These are phyloP conservation scores for Debaryomyces prosopidis DNA, from an alignment of 805 yeast species.

Conservation along the genomic window DNA sequence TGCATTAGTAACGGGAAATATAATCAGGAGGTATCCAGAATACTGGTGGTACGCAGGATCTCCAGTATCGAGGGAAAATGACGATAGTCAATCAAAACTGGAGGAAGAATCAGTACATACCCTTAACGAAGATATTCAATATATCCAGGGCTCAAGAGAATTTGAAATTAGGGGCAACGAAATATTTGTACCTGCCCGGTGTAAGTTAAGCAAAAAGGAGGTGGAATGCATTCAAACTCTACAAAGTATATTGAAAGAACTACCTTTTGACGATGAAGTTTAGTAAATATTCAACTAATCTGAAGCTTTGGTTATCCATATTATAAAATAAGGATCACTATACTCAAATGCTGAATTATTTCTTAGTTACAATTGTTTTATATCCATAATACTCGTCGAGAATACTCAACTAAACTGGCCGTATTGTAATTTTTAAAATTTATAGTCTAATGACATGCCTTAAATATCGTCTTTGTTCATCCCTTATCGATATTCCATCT, in stretches of 20 bases:
- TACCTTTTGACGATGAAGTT: neutral
- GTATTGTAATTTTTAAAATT: too few species aligned
- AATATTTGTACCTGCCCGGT: constrained; percentile 21
- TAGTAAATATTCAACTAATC: too few species aligned
- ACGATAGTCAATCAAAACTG: neutral
- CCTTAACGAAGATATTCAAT: constrained; percentile 10
- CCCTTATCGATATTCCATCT: too few species aligned
- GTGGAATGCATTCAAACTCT: constrained; percentile 9
- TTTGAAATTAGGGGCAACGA: constrained; percentile 16
- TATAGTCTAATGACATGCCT: too few species aligned
- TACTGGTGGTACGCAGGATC: constrained; percentile 57
- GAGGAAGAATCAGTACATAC: constrained; percentile 1
- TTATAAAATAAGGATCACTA: too few species aligned
- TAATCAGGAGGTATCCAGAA: constrained; percentile 52
- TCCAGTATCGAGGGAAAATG: constrained; percentile 5
- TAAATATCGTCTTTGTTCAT: too few species aligned
- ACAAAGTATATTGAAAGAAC: neutral
- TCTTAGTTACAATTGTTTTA: too few species aligned
- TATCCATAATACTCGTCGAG: too few species aligned
- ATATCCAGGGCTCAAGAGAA: constrained; percentile 9
- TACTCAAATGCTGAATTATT: too few species aligned
- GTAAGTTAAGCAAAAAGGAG: constrained; percentile 26
- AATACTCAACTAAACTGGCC: too few species aligned
- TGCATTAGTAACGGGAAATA: constrained; percentile 54
- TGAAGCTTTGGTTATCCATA: too few species aligned